Percentiles rank a stretch among this genome's conserved stretches.
Evolutionary conservation across 257 asterid species (phyloP).

Genomic region (Solanum tacnaense): DNA sequence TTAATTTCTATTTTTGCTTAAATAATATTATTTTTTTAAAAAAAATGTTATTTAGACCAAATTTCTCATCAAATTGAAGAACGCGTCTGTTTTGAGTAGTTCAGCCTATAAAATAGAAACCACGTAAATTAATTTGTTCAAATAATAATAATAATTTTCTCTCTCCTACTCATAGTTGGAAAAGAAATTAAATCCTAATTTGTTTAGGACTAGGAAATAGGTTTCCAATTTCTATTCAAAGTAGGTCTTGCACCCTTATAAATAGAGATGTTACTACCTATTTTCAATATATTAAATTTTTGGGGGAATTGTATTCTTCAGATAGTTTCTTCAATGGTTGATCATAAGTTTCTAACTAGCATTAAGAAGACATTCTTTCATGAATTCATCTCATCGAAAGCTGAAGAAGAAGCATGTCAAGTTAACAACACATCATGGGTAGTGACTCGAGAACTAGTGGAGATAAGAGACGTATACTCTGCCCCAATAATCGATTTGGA

Average conservation of each 20-base stretch:
- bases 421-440: neutral
- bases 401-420: constrained; percentile 13
- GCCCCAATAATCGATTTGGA: constrained; percentile 12
- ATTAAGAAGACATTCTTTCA: constrained; percentile 30
- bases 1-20: neutral
- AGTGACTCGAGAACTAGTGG: constrained; percentile 21
- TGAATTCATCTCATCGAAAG: constrained; percentile 22
- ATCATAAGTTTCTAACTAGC: neutral
- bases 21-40: no score
- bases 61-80: neutral
- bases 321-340: neutral
- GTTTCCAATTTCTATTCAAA: neutral
- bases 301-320: neutral
- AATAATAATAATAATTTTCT: neutral
- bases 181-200: neutral
- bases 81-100: neutral
- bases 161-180: neutral
- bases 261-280: neutral
- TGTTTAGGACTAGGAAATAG: neutral
- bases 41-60: neutral
- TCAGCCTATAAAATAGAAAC: neutral
- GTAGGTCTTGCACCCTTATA: neutral
- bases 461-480: constrained; percentile 29
- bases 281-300: neutral
- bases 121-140: neutral